These are phyloP conservation scores for Aspergillus ustus DNA, from an alignment of 2,329 filamentous ascomycete species.

Conservation along the genomic window DNA sequence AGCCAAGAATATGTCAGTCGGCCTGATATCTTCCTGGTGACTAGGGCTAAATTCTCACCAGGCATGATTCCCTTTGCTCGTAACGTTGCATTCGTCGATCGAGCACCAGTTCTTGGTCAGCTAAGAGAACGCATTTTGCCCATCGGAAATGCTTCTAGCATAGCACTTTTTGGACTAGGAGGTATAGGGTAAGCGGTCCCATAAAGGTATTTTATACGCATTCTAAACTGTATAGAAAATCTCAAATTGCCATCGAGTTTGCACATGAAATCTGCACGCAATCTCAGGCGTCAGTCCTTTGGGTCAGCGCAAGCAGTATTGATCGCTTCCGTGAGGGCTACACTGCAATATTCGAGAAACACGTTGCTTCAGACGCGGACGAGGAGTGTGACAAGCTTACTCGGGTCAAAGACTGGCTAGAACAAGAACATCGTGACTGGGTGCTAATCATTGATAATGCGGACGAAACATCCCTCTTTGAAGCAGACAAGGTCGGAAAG, in stretches of 20 bases:
- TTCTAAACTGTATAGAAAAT: slow-evolving; percentile 16
- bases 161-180: slow-evolving; percentile 20
- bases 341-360: slow-evolving; percentile 9
- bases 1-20: slow-evolving; percentile 3
- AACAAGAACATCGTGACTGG: slow-evolving; percentile 19
- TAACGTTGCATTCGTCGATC: slow-evolving; percentile 18
- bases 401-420: slow-evolving; percentile 19
- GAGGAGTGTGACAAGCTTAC: slow-evolving; percentile 12
- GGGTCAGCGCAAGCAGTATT: slow-evolving; percentile 20
- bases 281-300: slow-evolving; percentile 15
- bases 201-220: not conserved
- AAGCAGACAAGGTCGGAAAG: not conserved
- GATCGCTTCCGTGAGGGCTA: slow-evolving; percentile 20
- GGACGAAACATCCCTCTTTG: slow-evolving; percentile 23
- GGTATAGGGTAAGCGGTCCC: slow-evolving; percentile 17
- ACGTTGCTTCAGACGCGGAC: slow-evolving; percentile 3
- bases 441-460: slow-evolving; percentile 27
- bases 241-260: slow-evolving; percentile 22
- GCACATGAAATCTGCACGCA: slow-evolving; percentile 10
- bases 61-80: slow-evolving; percentile 19
- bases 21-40: not conserved
- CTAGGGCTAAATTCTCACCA: not conserved
- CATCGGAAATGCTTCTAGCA: slow-evolving; percentile 7
- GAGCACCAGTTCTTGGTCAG: slow-evolving; percentile 6
- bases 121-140: slow-evolving; percentile 11